phyloP scores from a whole-genome alignment of 2,329 filamentous ascomycete genomes.

The Balansia obtecta region DNA sequence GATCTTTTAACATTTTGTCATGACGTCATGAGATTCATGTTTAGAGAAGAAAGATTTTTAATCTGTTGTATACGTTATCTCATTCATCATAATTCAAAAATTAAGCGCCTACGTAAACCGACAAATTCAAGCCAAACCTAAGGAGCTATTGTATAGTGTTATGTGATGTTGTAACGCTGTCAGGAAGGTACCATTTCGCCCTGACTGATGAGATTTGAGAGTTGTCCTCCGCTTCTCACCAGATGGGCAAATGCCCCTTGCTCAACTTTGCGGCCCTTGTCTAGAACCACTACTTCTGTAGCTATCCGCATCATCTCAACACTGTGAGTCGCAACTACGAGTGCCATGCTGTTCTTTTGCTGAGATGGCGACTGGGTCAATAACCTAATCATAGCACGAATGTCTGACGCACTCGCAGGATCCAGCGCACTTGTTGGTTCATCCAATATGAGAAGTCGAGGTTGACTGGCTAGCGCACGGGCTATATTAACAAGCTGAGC shows the following conservation, averaged over 20 bases:
- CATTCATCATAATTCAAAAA: not conserved
- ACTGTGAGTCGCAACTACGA: constrained; percentile 73
- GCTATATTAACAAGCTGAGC: constrained; percentile 73
- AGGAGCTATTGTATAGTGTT: not conserved
- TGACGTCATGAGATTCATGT: constrained; percentile 1
- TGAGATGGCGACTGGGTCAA: constrained; percentile 29
- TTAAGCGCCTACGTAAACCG: not conserved
- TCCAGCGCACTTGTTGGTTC: constrained; percentile 81
- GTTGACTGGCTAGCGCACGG: constrained; percentile 58
- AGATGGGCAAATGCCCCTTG: constrained; percentile 54
- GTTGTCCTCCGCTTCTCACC: constrained; percentile 28
- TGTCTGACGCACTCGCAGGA: constrained; percentile 47
- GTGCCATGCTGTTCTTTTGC: constrained; percentile 38
- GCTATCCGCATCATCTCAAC: constrained; percentile 78
- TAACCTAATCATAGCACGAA: constrained; percentile 48
- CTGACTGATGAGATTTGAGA: constrained; percentile 34
- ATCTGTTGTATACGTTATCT: not conserved
- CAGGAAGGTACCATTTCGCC: constrained; percentile 8
- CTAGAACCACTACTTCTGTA: constrained; percentile 59
- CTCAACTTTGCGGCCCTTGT: constrained; percentile 55
- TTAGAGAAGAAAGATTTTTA: not conserved
- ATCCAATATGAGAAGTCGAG: constrained; percentile 66
- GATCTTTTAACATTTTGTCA: not conserved
- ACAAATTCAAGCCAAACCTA: not conserved
- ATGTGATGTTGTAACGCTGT: not conserved